phyloP scores from a whole-genome alignment of 306 rosid genomes.

The Vicia villosa region DNA sequence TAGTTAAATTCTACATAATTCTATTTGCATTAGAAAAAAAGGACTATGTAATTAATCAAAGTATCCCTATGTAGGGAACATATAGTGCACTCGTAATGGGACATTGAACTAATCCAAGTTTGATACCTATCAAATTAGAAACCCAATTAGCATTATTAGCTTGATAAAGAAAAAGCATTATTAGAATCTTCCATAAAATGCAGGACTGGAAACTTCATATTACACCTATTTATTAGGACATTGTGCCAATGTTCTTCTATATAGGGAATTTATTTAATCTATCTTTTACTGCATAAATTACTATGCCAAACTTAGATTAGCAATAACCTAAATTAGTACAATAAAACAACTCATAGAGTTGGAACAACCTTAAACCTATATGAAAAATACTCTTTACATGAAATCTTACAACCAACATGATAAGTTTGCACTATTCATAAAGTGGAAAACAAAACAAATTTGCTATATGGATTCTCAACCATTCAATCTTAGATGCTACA shows the following conservation, averaged over 20 bases:
- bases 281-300: background rate
- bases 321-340: background rate
- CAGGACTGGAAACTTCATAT: background rate
- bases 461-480: background rate
- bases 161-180: too few relatives aligned
- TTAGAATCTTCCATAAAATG: background rate
- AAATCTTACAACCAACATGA: background rate
- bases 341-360: conserved; percentile 7
- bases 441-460: conserved; percentile 12
- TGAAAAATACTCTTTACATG: background rate
- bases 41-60: too few relatives aligned
- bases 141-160: too few relatives aligned
- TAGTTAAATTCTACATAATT: too few relatives aligned
- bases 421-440: conserved; percentile 11
- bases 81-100: too few relatives aligned
- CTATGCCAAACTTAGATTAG: background rate
- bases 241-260: conserved; percentile 4
- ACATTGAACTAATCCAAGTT: too few relatives aligned
- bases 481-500: conserved; percentile 4
- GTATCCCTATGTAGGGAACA: too few relatives aligned
- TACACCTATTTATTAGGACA: conserved; percentile 10
- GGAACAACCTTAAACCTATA: conserved; percentile 2
- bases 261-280: conserved; percentile 1
- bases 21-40: too few relatives aligned
- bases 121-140: conserved; percentile 7